Evolutionary conservation across 495 filamentous ascomycete species (phyloP), one percentile per base, ranked within the genome.

Genomic region (Lasiosphaeria hispida): DNA sequence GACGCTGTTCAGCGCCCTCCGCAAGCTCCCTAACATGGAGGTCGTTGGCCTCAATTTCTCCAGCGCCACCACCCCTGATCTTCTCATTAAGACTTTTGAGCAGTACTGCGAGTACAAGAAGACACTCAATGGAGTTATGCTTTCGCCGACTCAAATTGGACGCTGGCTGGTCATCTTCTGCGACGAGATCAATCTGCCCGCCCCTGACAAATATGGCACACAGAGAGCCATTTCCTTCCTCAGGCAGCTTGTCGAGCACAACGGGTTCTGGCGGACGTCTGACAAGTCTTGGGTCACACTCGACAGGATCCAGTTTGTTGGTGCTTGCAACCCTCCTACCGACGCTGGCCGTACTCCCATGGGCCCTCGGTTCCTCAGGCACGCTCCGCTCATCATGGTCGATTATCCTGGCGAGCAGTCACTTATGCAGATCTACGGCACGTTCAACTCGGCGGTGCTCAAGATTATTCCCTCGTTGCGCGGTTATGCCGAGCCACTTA

Each of bases 31-130:
- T 15, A 96, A 96, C 69, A 96, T 99, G 92, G 95, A 99, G 73
- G 89, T 96, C 52, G 95, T 97, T 53, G 94, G 94, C 43, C 89
- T 99, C 71, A 99, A 99, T 71, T 99, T 99, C 73, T 99, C 94
- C 13, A 97, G 94, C 63, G 95, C 94, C 2, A 99, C 94, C 1
- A 97, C 95, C 2, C 95, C 94, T 13, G 95, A 97, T 73, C 84
- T 99, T 19, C 83, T 99, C 60, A 89, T 99, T 75, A 97, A 97
- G 80, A 97, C 95, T 0, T 96, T 99, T 60, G 94, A 97, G 75
- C 94, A 99, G 71, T 97, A 99, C 69, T 99, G 94, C 72, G 94
- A 99, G 72, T 99, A 99, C 73, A 90, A 90, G 75, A 97, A 97
- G 81, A 97, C 94, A 13, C 77, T 97, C 19, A 97, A 93, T 64